Conservation (phyloP, 768 basidiomycete genomes). For the Lactifluus pinguis region DNA sequence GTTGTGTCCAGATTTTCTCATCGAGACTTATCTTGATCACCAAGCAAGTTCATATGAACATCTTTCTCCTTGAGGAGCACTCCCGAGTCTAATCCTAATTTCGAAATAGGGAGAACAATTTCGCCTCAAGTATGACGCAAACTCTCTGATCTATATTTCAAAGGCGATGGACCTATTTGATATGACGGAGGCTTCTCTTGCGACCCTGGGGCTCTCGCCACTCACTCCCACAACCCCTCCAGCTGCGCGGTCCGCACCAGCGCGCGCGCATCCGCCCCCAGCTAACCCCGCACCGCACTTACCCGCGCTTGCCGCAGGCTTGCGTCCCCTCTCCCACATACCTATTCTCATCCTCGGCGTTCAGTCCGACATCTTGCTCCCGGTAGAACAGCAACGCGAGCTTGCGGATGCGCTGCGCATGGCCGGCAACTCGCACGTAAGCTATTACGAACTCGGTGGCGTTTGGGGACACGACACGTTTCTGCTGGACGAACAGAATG, state of each 20-base stretch:
- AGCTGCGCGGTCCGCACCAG: too few species aligned
- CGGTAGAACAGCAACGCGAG: too few species aligned
- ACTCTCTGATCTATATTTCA: constrained; percentile 96
- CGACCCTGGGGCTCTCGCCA: too few species aligned
- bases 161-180: too few species aligned
- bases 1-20: constrained; percentile 93
- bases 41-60: constrained; percentile 33
- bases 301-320: too few species aligned
- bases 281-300: too few species aligned
- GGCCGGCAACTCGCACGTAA: constrained; percentile 81
- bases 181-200: too few species aligned
- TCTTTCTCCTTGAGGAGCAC: neutral
- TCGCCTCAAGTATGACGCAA: constrained; percentile 97
- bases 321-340: too few species aligned
- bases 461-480: constrained; percentile 99
- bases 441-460: constrained; percentile 95
- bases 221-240: too few species aligned
- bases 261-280: too few species aligned
- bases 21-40: constrained; percentile 98
- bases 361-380: too few species aligned
- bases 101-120: constrained; percentile 77
- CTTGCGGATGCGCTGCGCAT: constrained; percentile 54
- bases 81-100: neutral
- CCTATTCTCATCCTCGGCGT: too few species aligned
- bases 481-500: constrained; percentile 83